Evolutionary conservation across 1,284 basidiomycete genomes (phyloP), one percentile per base, ranked within the genome.

Genomic region (Cerrena zonata): DNA sequence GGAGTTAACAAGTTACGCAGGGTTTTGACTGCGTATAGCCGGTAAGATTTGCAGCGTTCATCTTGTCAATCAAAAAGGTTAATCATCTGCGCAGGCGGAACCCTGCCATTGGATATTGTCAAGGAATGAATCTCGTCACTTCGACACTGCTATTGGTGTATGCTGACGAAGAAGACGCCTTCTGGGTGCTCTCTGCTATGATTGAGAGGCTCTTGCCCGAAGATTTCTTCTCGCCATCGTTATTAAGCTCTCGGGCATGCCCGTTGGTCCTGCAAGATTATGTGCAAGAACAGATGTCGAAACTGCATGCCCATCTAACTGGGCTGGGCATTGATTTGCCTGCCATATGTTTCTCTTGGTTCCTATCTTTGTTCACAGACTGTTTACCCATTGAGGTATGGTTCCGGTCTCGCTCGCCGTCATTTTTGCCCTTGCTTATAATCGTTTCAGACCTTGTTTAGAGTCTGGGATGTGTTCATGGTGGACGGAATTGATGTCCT

Each of bases 281-380:
- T 50, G 88, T 98, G 1, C 79, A 82, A 36, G 85, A 91, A 53
- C 69, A 80, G 46, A 72, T 87, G 19, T 95, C 95, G 0, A 84
- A 82, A 63, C 69, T 97, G 1, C 78, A 86, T 47, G 64, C 70
- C 0, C 94, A 98, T 62, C 76, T 99, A 21, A 76, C 74, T 2
- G 78, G 84, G 15, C 79, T 97, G 0, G 89, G 86, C 2, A 86
- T 98, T 2, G 94, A 99, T 64, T 76, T 99, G 3, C 86, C 89
- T 1, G 94, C 94, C 0, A 91, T 98, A 51, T 97, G 92, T 52
- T 98, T 98, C 71, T 94, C 94, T 2, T 99, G 95, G 95, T 97
- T 98, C 72, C 73, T 99, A 36, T 94, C 91, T 4, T 73, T 99
- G 18, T 99, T 97, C 64, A 97, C 95, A 0, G 94, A 97, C 62